Evolutionary conservation across 306 rosid genomes (phyloP).

Genomic region (Albizia julibrissin): DNA sequence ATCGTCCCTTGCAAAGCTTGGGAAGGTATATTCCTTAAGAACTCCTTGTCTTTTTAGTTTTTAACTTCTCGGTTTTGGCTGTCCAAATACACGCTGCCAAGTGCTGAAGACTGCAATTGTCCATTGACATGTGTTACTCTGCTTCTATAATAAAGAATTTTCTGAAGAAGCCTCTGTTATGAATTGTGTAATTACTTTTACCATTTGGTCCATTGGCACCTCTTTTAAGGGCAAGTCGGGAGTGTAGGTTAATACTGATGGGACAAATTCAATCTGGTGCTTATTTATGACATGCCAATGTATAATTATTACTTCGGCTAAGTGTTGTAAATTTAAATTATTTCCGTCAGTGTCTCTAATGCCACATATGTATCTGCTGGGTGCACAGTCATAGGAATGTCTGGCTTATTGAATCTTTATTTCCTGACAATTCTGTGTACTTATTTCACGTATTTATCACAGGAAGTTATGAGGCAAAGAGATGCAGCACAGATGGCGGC

Average conservation of each 20-base stretch:
- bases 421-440: background rate
- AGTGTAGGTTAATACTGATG: background rate
- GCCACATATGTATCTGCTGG: background rate
- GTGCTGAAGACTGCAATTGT: slow-evolving; percentile 14
- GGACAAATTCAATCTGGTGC: slow-evolving; percentile 9
- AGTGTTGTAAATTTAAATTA: background rate
- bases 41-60: slow-evolving; percentile 19
- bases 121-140: slow-evolving; percentile 21
- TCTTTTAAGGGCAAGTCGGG: background rate
- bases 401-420: slow-evolving; percentile 7
- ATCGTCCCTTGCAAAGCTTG: slow-evolving; percentile 88
- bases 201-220: background rate
- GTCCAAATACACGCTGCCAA: slow-evolving; percentile 11
- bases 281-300: slow-evolving; percentile 1
- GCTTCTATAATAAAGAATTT: background rate
- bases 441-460: slow-evolving; percentile 33
- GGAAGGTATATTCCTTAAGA: slow-evolving; percentile 60
- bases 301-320: background rate
- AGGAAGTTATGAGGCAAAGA: slow-evolving; percentile 93
- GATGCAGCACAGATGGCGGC: slow-evolving; percentile 95
- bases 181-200: background rate
- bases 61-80: slow-evolving; percentile 15
- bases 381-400: slow-evolving; percentile 6
- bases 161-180: background rate
- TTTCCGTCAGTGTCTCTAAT: background rate